Evolutionary conservation across 2,329 filamentous ascomycete species (phyloP), one percentile per base, ranked within the genome.

Genomic region (Hymenoscyphus salicellus): DNA sequence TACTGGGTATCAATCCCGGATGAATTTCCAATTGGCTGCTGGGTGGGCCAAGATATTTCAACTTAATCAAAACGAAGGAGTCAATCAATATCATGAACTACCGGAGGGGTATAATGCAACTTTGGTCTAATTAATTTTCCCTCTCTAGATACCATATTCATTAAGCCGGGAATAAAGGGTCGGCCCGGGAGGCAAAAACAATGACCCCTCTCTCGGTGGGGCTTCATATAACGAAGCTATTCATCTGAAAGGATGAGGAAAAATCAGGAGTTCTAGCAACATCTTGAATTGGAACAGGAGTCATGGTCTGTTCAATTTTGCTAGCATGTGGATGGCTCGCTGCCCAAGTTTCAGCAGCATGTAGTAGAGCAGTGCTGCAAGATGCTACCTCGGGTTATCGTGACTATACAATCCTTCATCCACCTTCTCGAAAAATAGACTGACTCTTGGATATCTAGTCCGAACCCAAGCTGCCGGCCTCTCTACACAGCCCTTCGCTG

Each of bases 341-440:
- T 11, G 56, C 63, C 20, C 59, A 55, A 32, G 63, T 41, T 14
- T 61, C 57, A 20, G 61, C 63, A n/a, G 66, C 59, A 55, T 67
- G 66, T 49, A 58, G n/a, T 16, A 58, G 66, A 33, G 63, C 55
- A 58, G 58, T 67, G 46, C 66, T 67, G 7, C 58, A 65, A 36
- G 60, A 62, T 6, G 66, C 66, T 5, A 58, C 66, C 8, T 46
- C 63, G 1, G 59, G 56, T 36, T 67, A 67, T 23, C 52, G 60
- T 62, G 28, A 32, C 49, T 61, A 49, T 36, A 49, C 7, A 49
- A 7, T 52, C 46, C 4, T 23, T 26, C 10, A 4, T 23, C 8
- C n/a, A 1, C 8, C 3, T 41, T 8, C 33, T 32, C 49, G 17
- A 20, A 28, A 7, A 55, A n/a, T 8, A 57, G 20, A 32, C 49